Evolutionary conservation across 768 basidiomycete genomes (phyloP).

Genomic region (Clitopilus hobsonii): DNA sequence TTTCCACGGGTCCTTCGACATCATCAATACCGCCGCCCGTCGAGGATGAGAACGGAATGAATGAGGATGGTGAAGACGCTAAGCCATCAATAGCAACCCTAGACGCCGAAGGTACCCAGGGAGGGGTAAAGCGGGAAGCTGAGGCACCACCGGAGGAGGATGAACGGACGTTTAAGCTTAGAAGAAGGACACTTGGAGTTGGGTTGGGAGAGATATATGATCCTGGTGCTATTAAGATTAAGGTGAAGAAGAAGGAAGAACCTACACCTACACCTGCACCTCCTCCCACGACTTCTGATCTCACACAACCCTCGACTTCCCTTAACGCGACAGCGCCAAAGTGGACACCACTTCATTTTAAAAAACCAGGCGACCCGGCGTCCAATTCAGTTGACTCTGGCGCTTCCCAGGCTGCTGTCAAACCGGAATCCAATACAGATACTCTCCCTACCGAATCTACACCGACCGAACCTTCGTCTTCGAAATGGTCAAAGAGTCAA

Average conservation of each 20-base stretch:
- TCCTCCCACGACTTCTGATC: not conserved
- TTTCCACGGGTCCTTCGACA: slow-evolving; percentile 29
- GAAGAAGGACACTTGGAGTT: slow-evolving; percentile 52
- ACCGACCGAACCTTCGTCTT: not conserved
- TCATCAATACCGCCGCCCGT: slow-evolving; percentile 15
- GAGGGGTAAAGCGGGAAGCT: slow-evolving; percentile 31
- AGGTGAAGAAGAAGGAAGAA: slow-evolving; percentile 56
- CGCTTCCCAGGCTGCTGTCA: not conserved
- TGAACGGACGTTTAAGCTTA: slow-evolving; percentile 59
- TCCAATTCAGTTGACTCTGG: not conserved
- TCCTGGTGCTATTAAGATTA: slow-evolving; percentile 64
- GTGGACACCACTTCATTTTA: slow-evolving; percentile 30
- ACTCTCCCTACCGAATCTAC: not conserved
- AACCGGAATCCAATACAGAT: too few species aligned
- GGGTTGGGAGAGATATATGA: slow-evolving; percentile 83
- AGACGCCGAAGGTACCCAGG: slow-evolving; percentile 15
- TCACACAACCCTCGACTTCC: not conserved
- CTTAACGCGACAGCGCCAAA: slow-evolving; percentile 14
- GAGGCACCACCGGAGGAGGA: slow-evolving; percentile 39
- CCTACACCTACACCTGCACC: slow-evolving; percentile 12
- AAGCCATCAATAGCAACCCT: slow-evolving; percentile 8
- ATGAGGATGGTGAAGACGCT: slow-evolving; percentile 2
- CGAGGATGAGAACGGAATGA: slow-evolving; percentile 4
- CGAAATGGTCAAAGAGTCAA: not conserved
- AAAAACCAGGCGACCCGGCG: slow-evolving; percentile 11